Evolutionary conservation across 2,329 filamentous ascomycete species (phyloP).

Genomic region (Ceratocystis lukuohia): DNA sequence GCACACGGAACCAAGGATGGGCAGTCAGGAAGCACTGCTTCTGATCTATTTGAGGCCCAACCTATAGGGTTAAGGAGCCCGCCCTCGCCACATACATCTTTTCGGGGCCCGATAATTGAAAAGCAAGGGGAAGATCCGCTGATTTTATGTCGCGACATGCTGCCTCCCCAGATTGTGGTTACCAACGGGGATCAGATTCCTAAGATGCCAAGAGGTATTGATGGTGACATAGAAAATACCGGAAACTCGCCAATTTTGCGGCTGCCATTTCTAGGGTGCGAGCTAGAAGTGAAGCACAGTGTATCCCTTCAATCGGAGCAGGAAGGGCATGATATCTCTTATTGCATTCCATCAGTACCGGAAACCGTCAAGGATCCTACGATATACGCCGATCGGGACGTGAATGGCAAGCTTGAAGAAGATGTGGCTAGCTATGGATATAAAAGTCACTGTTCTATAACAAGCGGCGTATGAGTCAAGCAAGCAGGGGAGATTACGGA

Average conservation of each 20-base stretch:
- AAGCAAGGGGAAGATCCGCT: background rate
- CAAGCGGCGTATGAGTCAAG: background rate
- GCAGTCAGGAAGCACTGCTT: background rate
- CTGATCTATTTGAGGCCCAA: constrained; percentile 2
- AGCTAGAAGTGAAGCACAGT: background rate
- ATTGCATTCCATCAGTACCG: background rate
- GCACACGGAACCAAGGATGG: background rate
- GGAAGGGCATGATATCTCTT: background rate
- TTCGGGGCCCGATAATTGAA: background rate
- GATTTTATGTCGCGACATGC: background rate
- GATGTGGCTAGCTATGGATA: background rate
- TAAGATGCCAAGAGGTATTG: background rate
- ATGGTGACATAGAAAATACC: background rate
- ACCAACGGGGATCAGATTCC: background rate
- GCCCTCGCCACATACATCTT: background rate
- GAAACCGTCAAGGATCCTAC: background rate
- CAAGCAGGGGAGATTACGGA: background rate
- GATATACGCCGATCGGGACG: background rate
- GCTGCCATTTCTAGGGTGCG: background rate
- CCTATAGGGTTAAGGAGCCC: background rate
- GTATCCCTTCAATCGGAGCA: constrained; percentile 10
- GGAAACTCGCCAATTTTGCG: background rate
- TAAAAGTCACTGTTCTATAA: background rate
- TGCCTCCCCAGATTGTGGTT: background rate
- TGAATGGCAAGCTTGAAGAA: background rate